Percentiles rank a stretch among this genome's conserved stretches.
These are phyloP conservation scores for Zymoseptoria pseudotritici DNA, from an alignment of 2,329 filamentous ascomycete species.

Conservation along the genomic window DNA sequence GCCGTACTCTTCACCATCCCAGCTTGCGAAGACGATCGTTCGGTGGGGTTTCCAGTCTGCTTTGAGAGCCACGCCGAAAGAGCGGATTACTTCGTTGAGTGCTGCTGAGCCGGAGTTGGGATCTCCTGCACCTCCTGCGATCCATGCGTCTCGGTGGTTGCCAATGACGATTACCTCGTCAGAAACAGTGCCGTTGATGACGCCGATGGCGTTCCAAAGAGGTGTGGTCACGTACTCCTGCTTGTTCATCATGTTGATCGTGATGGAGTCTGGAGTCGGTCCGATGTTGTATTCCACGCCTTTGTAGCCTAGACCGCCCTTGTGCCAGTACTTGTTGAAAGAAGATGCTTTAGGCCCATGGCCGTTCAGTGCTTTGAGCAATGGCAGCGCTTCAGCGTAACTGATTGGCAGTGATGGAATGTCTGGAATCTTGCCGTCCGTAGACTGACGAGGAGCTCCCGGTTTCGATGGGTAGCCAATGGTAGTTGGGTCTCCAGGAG, in stretches of 20 bases:
- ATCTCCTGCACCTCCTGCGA: conserved; percentile 74
- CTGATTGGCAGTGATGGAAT: conserved; percentile 92
- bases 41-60: conserved; percentile 77
- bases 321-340: conserved; percentile 62
- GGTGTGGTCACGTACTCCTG: conserved; percentile 45
- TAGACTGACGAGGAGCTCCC: conserved; percentile 67
- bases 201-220: conserved; percentile 70
- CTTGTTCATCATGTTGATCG: conserved; percentile 42
- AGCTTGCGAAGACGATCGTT: conserved; percentile 78
- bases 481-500: conserved; percentile 74
- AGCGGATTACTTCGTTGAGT: conserved; percentile 69
- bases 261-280: conserved; percentile 64
- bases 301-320: conserved; percentile 64
- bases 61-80: conserved; percentile 63
- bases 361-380: conserved; percentile 85
- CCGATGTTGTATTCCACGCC: conserved; percentile 81
- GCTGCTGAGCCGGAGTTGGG: conserved; percentile 76
- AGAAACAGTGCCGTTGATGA: conserved; percentile 78
- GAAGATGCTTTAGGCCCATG: conserved; percentile 71
- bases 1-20: conserved; percentile 70
- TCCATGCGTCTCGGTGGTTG: conserved; percentile 90
- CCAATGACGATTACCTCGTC: conserved; percentile 84
- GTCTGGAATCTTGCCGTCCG: conserved; percentile 62
- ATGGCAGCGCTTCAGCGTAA: conserved; percentile 74
- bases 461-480: conserved; percentile 91